Conservation (phyloP, 2,329 filamentous ascomycete genomes). For the Paraconiothyrium sp. region DNA sequence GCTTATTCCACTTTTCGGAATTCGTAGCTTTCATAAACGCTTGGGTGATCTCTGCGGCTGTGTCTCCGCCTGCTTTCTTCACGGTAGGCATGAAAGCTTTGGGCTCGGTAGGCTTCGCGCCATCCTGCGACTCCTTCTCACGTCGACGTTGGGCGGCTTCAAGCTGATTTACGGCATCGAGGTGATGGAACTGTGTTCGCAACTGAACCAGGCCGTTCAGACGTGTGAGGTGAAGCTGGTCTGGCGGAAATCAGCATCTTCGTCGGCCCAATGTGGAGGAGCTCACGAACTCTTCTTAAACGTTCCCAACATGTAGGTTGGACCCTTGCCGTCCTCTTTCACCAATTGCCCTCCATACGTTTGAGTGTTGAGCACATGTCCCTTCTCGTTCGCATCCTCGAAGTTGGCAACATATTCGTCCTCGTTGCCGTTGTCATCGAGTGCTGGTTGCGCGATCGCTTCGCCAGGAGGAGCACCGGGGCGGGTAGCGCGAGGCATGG, state of each 20-base stretch:
- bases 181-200: conserved; percentile 89
- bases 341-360: conserved; percentile 85
- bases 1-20: conserved; percentile 80
- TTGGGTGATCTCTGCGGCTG: conserved; percentile 75
- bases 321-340: conserved; percentile 73
- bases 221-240: conserved; percentile 86
- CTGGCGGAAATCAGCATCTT: conserved; percentile 55
- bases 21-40: conserved; percentile 80
- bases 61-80: conserved; percentile 77
- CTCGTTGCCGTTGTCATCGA: conserved; percentile 72
- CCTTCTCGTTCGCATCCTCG: conserved; percentile 72
- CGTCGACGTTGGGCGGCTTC: conserved; percentile 61
- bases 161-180: conserved; percentile 83
- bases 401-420: conserved; percentile 63
- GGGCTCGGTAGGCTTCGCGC: conserved; percentile 62
- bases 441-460: conserved; percentile 28
- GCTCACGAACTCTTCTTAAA: conserved; percentile 77
- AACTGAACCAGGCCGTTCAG: conserved; percentile 86
- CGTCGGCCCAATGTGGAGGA: not conserved
- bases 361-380: conserved; percentile 79
- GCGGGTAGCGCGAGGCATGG: conserved; percentile 40
- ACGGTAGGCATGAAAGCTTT: conserved; percentile 88
- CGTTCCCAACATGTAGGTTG: conserved; percentile 87
- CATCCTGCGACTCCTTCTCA: conserved; percentile 58
- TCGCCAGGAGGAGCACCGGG: conserved; percentile 36